Percentiles rank a stretch among this genome's conserved stretches.
These are phyloP conservation scores for Tulasnella sp. DNA, from an alignment of 768 basidiomycete genomes.

Conservation along the genomic window DNA sequence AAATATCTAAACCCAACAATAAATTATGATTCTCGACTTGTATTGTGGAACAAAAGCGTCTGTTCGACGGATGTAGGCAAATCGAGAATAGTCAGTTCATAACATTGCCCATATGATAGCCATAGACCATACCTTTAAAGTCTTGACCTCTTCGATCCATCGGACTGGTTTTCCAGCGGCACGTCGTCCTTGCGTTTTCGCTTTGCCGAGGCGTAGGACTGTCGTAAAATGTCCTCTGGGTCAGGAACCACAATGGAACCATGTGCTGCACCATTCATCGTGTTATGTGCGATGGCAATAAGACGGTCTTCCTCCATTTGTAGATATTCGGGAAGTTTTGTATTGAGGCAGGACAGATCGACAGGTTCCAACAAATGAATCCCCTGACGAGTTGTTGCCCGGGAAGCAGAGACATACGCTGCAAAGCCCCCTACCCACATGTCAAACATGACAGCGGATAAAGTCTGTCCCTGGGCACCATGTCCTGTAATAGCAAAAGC, in stretches of 20 bases:
- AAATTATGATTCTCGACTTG: no score
- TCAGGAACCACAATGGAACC: background rate
- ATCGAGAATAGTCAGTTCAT: no score
- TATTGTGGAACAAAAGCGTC: no score
- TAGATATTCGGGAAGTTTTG: background rate
- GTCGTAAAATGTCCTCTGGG: background rate
- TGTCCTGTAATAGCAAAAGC: constrained; percentile 28
- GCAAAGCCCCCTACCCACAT: constrained; percentile 22
- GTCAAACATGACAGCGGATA: constrained; percentile 21
- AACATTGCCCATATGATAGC: no score
- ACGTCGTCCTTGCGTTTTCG: no score
- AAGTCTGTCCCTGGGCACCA: constrained; percentile 26
- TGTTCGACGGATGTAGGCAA: no score
- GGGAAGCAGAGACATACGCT: constrained; percentile 27
- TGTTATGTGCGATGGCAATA: background rate
- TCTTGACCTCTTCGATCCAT: no score
- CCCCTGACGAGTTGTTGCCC: constrained; percentile 20
- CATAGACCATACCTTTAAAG: no score
- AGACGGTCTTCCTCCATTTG: no score
- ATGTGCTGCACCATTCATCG: background rate
- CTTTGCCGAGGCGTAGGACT: background rate
- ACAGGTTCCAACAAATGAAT: constrained; percentile 9
- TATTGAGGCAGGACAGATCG: background rate
- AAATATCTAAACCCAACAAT: no score
- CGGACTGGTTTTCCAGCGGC: no score